Percentiles rank a stretch among this genome's conserved stretches.
phyloP scores from a whole-genome alignment of 1,284 basidiomycete genomes.

The Trametes pubescens region DNA sequence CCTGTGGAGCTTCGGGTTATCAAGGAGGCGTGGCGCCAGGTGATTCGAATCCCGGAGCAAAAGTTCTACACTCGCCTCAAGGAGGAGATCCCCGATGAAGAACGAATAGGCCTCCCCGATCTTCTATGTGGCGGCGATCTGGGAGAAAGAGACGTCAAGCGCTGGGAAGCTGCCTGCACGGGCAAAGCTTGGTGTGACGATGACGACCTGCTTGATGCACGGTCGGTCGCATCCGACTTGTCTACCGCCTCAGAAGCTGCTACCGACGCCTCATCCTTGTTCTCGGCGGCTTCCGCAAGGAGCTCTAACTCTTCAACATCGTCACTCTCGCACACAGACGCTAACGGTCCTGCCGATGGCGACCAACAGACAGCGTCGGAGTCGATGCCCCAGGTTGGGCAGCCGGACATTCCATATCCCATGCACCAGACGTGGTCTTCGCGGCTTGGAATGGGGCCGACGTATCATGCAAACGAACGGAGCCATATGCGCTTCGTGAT shows the following conservation, averaged over 20 bases:
- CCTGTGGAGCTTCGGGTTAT: conserved; percentile 11
- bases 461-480: conserved; percentile 15
- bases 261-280: no score
- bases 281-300: no score
- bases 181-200: not conserved
- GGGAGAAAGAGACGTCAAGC: conserved; percentile 16
- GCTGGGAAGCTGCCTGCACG: conserved; percentile 5
- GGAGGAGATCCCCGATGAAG: not conserved
- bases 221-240: not conserved
- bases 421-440: conserved; percentile 24
- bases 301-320: no score
- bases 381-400: not conserved
- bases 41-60: conserved; percentile 10
- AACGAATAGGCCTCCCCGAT: conserved; percentile 5
- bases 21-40: conserved; percentile 31
- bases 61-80: conserved; percentile 22
- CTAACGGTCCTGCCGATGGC: no score
- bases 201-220: not conserved
- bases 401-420: not conserved
- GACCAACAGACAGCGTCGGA: no score
- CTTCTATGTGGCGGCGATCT: conserved; percentile 20
- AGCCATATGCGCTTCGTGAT: conserved; percentile 30
- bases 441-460: not conserved
- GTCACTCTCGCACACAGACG: no score
- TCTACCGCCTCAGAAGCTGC: no score